Evolutionary conservation across 768 basidiomycete genomes (phyloP), one percentile per base, ranked within the genome.

Genomic region (Pleurotus eryngii): DNA sequence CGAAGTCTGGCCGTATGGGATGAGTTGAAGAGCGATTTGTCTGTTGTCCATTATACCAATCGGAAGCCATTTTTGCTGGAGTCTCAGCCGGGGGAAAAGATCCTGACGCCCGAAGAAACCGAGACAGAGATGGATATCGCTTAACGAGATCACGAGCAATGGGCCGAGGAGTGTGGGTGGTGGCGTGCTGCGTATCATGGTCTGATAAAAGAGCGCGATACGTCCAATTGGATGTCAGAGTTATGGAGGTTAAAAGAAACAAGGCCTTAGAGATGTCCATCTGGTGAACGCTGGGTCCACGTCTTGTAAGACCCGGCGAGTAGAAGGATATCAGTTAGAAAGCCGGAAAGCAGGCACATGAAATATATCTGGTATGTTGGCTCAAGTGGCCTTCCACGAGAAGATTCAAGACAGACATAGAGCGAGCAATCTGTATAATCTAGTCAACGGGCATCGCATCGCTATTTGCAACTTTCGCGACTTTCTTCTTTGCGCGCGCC

Each of bases 51-150:
- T 59, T 78, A 76, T 60, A 73, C 76, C 14, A 27, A 65, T 3
- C 92, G 93, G 1, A 79, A 81, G 57, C 79, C 85, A 18, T 80
- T 98, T 2, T 95, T 95, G 17, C 65, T 83, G 7, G 94, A 94
- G 1, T 97, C 71, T 39, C 70, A 42, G 22, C 30, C 59, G 64
- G 55, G 50, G 46, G 56, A 57, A 48, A 18, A 56, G 47, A 55
- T 62, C 11, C 55, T 69, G 61, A 57, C 63, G 42, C 49, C 57
- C 55, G 60, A 63, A 18, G 66, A 66, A 50, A 49, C 68, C 37
- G 63, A 64, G 58, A 59, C 54, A 50, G 63, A 61, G 49, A 57
- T 70, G 43, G 40, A 53, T 6, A 26, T 59, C 42, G 57, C 60
- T 39, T 30, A 38, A 38, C 55, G 58, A 45, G 50, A 56, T 57